Conservation (phyloP, 2,329 filamentous ascomycete genomes). For the Emmonsiellopsis sp. region DNA sequence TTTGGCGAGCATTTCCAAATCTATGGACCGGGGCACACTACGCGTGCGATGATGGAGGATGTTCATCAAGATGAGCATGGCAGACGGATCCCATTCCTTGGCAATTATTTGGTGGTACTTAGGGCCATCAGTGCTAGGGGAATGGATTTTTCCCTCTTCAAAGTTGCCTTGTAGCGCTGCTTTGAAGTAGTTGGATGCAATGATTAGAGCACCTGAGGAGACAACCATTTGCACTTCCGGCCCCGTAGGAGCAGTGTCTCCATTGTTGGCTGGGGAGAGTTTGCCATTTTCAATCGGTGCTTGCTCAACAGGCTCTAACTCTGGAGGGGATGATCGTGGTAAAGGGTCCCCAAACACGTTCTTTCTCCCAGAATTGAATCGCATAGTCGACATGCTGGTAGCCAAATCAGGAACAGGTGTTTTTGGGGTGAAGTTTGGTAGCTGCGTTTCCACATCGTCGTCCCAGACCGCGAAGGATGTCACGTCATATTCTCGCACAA, state of each 20-base stretch:
- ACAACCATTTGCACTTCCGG: no score
- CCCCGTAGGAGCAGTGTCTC: no score
- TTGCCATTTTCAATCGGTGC: not conserved
- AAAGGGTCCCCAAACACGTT: no score
- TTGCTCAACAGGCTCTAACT: not conserved
- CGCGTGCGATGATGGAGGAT: conserved; percentile 4
- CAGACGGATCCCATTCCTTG: not conserved
- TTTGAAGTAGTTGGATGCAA: conserved; percentile 4
- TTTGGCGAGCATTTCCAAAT: conserved; percentile 7
- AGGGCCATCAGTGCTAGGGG: not conserved
- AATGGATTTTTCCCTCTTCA: not conserved
- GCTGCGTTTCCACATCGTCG: no score
- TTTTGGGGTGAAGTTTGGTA: no score
- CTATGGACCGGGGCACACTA: not conserved
- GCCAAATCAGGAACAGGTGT: no score
- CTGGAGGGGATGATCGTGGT: no score
- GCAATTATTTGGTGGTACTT: not conserved
- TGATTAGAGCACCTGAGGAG: not conserved
- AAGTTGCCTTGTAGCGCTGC: not conserved
- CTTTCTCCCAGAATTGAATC: no score
- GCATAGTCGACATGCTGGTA: no score
- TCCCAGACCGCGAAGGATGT: no score
- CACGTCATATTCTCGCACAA: not conserved
- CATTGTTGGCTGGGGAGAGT: not conserved
- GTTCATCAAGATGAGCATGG: conserved; percentile 5